These are phyloP conservation scores for Dryadomyces quercus-mongolicae DNA, from an alignment of 2,329 filamentous ascomycete species.

Conservation along the genomic window DNA sequence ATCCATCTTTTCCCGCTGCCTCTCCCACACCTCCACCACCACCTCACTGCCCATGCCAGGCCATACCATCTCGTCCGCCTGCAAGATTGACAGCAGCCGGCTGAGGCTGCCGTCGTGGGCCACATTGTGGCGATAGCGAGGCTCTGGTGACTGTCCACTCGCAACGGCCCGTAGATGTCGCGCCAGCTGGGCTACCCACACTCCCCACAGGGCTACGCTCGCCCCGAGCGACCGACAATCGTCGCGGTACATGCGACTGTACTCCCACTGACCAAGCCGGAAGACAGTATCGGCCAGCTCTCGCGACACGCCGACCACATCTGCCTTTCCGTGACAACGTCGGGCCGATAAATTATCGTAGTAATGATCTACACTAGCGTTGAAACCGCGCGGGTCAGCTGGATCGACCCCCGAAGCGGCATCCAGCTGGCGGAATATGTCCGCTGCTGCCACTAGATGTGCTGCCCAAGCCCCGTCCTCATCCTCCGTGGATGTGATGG, in stretches of 20 bases:
- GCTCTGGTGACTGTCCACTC: background rate
- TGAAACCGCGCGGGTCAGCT: constrained; percentile 46
- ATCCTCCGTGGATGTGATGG: constrained; percentile 1
- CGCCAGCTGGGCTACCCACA: constrained; percentile 63
- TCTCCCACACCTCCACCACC: constrained; percentile 59
- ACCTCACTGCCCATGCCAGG: constrained; percentile 73
- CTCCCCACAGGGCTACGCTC: constrained; percentile 50
- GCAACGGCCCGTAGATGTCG: constrained; percentile 40
- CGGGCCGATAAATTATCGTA: constrained; percentile 73
- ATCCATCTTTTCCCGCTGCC: constrained; percentile 16
- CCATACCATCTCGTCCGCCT: constrained; percentile 69
- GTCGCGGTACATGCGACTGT: constrained; percentile 66
- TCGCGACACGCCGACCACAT: constrained; percentile 43
- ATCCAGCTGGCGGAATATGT: constrained; percentile 51
- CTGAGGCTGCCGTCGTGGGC: constrained; percentile 69
- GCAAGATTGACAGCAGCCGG: constrained; percentile 54
- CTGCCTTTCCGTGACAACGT: constrained; percentile 60
- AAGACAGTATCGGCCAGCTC: constrained; percentile 57
- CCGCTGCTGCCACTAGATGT: constrained; percentile 20
- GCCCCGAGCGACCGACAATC: constrained; percentile 48
- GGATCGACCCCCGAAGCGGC: constrained; percentile 51
- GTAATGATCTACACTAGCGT: constrained; percentile 67
- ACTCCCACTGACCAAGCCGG: constrained; percentile 69
- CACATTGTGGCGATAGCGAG: constrained; percentile 59
- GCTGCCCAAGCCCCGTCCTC: constrained; percentile 4